phyloP scores from a whole-genome alignment of 176 grass and related monocot species.

The Musa troglodytarum region DNA sequence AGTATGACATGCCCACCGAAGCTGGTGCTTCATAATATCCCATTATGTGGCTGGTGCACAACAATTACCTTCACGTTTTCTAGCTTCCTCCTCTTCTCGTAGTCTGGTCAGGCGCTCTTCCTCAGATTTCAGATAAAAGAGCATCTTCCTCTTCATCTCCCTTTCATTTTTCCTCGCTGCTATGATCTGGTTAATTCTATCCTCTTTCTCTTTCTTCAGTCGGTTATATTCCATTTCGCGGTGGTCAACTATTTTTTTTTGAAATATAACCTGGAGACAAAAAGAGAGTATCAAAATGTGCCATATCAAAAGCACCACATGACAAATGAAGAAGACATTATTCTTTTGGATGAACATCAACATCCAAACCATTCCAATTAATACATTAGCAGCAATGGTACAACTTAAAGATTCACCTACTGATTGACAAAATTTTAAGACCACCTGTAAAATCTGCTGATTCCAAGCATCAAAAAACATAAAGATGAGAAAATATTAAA shows the following conservation, averaged over 20 bases:
- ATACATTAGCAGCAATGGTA: too few species aligned
- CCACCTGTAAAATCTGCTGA: too few species aligned
- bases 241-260: conserved; percentile 44
- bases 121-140: conserved; percentile 61
- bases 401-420: too few species aligned
- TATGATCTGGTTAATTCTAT: conserved; percentile 53
- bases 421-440: too few species aligned
- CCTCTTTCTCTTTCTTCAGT: conserved; percentile 73
- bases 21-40: background rate
- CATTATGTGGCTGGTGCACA: background rate
- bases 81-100: conserved; percentile 71
- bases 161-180: conserved; percentile 61
- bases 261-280: conserved; percentile 47
- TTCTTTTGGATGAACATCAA: too few species aligned
- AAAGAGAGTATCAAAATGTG: background rate
- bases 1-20: too few species aligned
- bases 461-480: too few species aligned
- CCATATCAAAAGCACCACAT: too few species aligned
- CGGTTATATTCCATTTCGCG: conserved; percentile 56
- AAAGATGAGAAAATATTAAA: too few species aligned
- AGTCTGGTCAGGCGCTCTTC: conserved; percentile 46
- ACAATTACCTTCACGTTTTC: conserved; percentile 60
- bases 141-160: conserved; percentile 72
- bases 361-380: too few species aligned
- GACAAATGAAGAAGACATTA: too few species aligned